Evolutionary conservation across 257 asterid genomes (phyloP), one percentile per base, ranked within the genome.

Genomic region (Solanum peruvianum): DNA sequence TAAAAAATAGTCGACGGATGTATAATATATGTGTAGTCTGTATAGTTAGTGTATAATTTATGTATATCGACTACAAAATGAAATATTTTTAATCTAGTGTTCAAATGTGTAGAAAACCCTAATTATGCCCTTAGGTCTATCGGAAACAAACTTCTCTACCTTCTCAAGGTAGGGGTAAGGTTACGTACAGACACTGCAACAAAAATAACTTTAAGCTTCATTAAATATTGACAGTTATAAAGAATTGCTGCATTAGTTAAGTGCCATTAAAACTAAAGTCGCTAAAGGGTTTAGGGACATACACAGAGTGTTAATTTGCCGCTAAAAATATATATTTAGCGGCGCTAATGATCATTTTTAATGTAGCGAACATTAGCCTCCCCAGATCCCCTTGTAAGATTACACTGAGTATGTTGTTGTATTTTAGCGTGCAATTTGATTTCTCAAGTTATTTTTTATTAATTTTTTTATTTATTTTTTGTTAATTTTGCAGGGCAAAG

Each of bases 401-500:
- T 56, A 56, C 11, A 56, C 64, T 1, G 11, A 0, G 5, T 56
- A 56, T 56, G 25, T 56, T 56, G 11, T 56, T 56, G 64, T 0
- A 52, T 7, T 56, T 56, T 56, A 56, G 64, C 0, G 11, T 7
- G 25, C n/a, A 3, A 56, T 56, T 56, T 56, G 64, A 56, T 1
- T 18, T 56, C 2, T 3, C 21, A 3, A 56, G 25, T 56, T 56
- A 20, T 56, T 56, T 11, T 56, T 56, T n/a, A 7, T 56, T 56
- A 52, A 52, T 37, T 37, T 37, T 6, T 16, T 47, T 45, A 3
- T 67, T 60, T 60, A 11, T 14, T 33, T 39, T 21, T 37, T 47
- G 84, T 0, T 0, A 37, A 45, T 75, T 21, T 52, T 85, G 82
- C 93, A 94, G 99, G 96, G 96, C 14, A 96, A 94, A 89, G 35